These are phyloP conservation scores for Candida ponderosae DNA, from an alignment of 805 yeast species.

Conservation along the genomic window DNA sequence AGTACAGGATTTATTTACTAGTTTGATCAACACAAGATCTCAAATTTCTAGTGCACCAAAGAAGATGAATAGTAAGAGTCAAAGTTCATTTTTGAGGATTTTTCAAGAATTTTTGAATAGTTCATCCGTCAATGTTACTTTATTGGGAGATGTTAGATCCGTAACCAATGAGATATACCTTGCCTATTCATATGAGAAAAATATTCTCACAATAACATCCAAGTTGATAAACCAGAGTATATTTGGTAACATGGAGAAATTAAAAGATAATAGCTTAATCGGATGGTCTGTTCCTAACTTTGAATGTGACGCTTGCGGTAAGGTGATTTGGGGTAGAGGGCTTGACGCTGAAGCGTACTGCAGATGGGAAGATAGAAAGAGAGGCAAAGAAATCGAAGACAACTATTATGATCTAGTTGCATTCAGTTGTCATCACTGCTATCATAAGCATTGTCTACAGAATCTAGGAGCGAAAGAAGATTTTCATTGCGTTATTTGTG, in stretches of 20 bases:
- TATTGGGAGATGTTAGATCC: slow-evolving; percentile 50
- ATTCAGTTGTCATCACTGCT: slow-evolving; percentile 62
- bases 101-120: slow-evolving; percentile 47
- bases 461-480: slow-evolving; percentile 31
- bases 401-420: slow-evolving; percentile 31
- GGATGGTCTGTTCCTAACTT: slow-evolving; percentile 60
- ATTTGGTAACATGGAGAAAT: slow-evolving; percentile 32
- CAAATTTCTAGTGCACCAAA: slow-evolving; percentile 14
- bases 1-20: slow-evolving; percentile 34
- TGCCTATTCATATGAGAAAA: slow-evolving; percentile 58
- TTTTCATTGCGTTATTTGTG: slow-evolving; percentile 35
- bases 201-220: slow-evolving; percentile 42
- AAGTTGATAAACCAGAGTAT: slow-evolving; percentile 51
- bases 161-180: slow-evolving; percentile 56
- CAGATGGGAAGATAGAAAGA: slow-evolving; percentile 46
- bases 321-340: slow-evolving; percentile 61
- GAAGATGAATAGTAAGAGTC: slow-evolving; percentile 13
- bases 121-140: slow-evolving; percentile 38
- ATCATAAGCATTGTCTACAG: slow-evolving; percentile 49
- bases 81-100: slow-evolving; percentile 42
- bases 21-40: slow-evolving; percentile 25
- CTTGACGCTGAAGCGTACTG: slow-evolving; percentile 40
- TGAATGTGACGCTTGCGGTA: slow-evolving; percentile 74
- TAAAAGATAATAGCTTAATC: slow-evolving; percentile 32
- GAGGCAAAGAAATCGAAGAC: slow-evolving; percentile 16